Base-by-base conservation (phyloP, 2,329 filamentous ascomycete species). In the Microascus cirrosus region DNA sequence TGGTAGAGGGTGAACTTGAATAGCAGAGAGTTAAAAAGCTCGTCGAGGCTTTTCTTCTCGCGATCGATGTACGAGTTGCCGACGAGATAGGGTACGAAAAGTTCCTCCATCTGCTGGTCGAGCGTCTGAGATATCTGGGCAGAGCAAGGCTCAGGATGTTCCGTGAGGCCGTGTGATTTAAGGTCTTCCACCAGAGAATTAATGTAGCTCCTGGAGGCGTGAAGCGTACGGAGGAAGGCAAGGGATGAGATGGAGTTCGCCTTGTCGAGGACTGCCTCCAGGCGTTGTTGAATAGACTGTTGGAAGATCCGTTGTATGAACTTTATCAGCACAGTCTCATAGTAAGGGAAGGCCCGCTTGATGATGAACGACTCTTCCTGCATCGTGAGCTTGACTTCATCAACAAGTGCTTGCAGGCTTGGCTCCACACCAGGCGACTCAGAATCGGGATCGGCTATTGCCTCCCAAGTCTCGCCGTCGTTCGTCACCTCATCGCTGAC, bases 1-100 rank as follows among this genome's bases (percentile, higher is more conserved):
- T 99, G 94, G 68, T 93, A 97, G n/a, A 95, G 87, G 18, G 90
- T 95, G 67, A 94, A 99, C 65, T 95, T 95, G 81, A 99, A 96
- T 4, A 97, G 81, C 57, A 99, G 74, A 0, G 94, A 96, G 58
- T 90, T 93, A 73, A 95, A 91, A 62, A 92, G 73, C 68, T 93
- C 89, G 66, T 92, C 89, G 54, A 94, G 71, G 59, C 80, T 87
- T 69, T 77, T 84, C 66, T 75, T 81, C 67, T 89, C 85, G 60
- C 84, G 78, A 59, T 88, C 85, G 59, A 89, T 87, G 63, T 87
- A 88, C 15, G 83, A 83, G 63, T 84, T 85, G 15, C 84, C 83
- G 55, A 86, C 79, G 10, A 88, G 76, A 63, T 87, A 87, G 1
- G 85, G 85, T 18, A 87, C 80, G 62, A 87, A 93, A 2, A 93